Evolutionary conservation across 306 rosid genomes (phyloP).

Genomic region (Mimosa pudica): DNA sequence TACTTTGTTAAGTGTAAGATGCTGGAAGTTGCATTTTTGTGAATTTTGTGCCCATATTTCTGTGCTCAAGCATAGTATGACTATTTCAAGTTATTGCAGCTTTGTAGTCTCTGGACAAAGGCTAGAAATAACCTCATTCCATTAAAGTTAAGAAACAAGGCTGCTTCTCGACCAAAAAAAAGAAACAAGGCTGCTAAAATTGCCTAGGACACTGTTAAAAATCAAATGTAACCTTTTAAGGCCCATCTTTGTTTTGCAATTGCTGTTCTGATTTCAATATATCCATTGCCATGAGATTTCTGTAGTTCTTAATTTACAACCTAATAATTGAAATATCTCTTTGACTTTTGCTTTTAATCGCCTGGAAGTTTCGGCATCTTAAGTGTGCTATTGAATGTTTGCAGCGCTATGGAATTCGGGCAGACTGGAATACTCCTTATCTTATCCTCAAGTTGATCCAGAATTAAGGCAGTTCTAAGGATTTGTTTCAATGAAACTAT

Average conservation of each 20-base stretch:
- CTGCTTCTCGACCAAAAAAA: no score
- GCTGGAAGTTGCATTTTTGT: no score
- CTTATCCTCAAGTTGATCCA: slow-evolving; percentile 52
- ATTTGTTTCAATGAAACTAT: no score
- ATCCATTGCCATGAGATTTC: neutral
- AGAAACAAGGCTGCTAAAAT: slow-evolving; percentile 77
- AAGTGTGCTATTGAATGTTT: slow-evolving; percentile 51
- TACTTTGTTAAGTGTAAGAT: no score
- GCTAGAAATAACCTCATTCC: slow-evolving; percentile 84
- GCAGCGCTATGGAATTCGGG: slow-evolving; percentile 99
- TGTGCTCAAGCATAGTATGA: no score
- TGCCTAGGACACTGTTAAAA: slow-evolving; percentile 87
- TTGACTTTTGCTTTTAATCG: slow-evolving; percentile 2
- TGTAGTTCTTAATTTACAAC: slow-evolving; percentile 2
- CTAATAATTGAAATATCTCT: slow-evolving; percentile 9
- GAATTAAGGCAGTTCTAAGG: no score
- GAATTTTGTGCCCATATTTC: no score
- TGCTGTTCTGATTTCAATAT: slow-evolving; percentile 9
- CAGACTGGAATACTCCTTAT: slow-evolving; percentile 90
- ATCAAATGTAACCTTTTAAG: slow-evolving; percentile 95
- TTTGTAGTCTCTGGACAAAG: neutral
- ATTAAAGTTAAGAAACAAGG: slow-evolving; percentile 67
- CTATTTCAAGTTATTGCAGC: no score
- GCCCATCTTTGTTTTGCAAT: slow-evolving; percentile 41
- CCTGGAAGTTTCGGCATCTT: slow-evolving; percentile 25